Base-by-base conservation (phyloP, 2,329 filamentous ascomycete species). In the Trichophyton verrucosum region DNA sequence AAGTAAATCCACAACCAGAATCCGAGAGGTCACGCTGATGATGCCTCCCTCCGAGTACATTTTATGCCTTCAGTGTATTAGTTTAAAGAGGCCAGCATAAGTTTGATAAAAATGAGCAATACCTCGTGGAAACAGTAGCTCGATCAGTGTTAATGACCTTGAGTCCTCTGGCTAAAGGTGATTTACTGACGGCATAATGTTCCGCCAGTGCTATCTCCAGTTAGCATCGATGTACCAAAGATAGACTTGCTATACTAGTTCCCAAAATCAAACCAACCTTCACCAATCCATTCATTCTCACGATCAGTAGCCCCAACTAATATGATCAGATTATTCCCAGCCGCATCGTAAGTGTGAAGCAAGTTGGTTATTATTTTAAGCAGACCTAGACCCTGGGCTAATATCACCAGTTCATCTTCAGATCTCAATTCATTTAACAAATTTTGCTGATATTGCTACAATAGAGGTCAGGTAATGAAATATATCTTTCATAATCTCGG, bases 221-320 rank as follows among this genome's bases (percentile, higher is more conserved):
- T 68, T 60, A 57, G 55, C 8, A 42, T 57, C 30, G 9, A 9
- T 33, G 13, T 57, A 8, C 6, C 24, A 20, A 22, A 30, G 36
- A 57, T 13, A 9, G 13, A 27, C 9, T 24, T 15, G 8, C 51
- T 38, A 38, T 38, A 53, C 15, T 3, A 17, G 15, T 36, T 17
- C 27, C 8, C 13, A 30, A 11, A 53, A 7, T 22, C n/a, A 33
- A 59, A 60, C 70, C 24, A 69, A 78, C 77, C 76, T 77, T 97
- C 94, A 66, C 94, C 94, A 63, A 99, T 91, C 91, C 92, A 97
- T 61, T 87, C 86, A 82, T 96, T 96, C 71, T 99, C 94, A 62
- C 89, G 85, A 38, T 96, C 91, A 63, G 94, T 88, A 40, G 94
- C 91, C 8, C 91, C 91, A 47, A 97, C 85, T 20, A 99, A 77